Conservation (phyloP, 257 asterid genomes). For the Nicotiana tomentosiformis region DNA sequence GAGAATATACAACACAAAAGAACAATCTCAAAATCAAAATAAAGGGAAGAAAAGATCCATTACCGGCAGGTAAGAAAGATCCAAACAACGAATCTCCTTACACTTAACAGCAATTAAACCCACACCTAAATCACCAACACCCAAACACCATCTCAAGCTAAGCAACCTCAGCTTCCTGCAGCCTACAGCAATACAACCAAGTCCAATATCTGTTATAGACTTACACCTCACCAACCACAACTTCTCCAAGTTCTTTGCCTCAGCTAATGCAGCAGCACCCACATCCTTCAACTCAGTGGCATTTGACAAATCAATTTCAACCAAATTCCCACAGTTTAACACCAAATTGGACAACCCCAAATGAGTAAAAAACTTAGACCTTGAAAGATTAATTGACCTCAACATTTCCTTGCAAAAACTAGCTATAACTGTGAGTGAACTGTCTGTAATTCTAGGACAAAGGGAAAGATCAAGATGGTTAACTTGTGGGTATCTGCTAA, state of each 20-base stretch:
- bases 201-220: conserved; percentile 68
- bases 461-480: conserved; percentile 63
- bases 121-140: conserved; percentile 89
- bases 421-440: conserved; percentile 37
- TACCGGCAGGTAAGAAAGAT: conserved; percentile 87
- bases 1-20: neutral
- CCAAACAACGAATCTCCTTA: conserved; percentile 63
- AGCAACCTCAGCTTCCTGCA: conserved; percentile 71
- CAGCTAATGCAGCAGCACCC: conserved; percentile 64
- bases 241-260: conserved; percentile 78
- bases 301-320: conserved; percentile 77
- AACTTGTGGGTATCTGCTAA: conserved; percentile 42
- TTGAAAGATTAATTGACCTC: conserved; percentile 65
- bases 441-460: conserved; percentile 64
- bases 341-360: conserved; percentile 62
- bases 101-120: conserved; percentile 85
- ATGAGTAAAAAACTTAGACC: conserved; percentile 55
- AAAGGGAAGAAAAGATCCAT: conserved; percentile 11
- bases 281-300: conserved; percentile 62
- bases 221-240: conserved; percentile 75
- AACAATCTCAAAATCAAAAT: neutral
- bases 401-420: conserved; percentile 34
- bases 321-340: conserved; percentile 55
- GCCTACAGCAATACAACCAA: conserved; percentile 93
- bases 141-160: conserved; percentile 83